These are phyloP conservation scores for Tetrapyrgos nigripes DNA, from an alignment of 1,284 basidiomycete genomes.

Conservation along the genomic window DNA sequence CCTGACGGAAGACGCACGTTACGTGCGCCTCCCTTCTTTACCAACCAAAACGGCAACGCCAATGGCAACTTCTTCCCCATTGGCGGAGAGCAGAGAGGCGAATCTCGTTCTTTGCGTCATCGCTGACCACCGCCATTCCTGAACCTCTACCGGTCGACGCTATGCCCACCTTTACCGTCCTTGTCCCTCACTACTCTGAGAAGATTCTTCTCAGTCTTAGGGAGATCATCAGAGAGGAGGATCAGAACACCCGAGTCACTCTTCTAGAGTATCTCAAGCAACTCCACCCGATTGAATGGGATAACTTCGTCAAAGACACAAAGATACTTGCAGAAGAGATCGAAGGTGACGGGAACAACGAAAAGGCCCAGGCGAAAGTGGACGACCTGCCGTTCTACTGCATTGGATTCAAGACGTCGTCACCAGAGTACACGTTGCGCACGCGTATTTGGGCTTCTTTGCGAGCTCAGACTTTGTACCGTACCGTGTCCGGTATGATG, in stretches of 20 bases:
- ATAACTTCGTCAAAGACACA: conserved; percentile 99
- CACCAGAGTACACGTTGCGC: conserved; percentile 97
- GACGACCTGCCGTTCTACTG: conserved; percentile 99
- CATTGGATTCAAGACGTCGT: conserved; percentile 99
- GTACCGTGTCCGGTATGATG: conserved; percentile 99
- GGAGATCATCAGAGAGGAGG: conserved; percentile 97
- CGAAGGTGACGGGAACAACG: conserved; percentile 62
- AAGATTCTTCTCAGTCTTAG: conserved; percentile 94
- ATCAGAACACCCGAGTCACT: conserved; percentile 95
- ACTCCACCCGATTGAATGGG: conserved; percentile 99
- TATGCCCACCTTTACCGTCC: conserved; percentile 97
- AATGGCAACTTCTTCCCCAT: conserved; percentile 90
- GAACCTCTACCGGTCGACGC: conserved; percentile 94
- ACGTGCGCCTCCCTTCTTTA: conserved; percentile 95
- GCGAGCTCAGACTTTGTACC: conserved; percentile 97
- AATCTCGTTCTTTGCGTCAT: conserved; percentile 97
- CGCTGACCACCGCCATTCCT: conserved; percentile 90
- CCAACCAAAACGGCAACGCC: conserved; percentile 79
- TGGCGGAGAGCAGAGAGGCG: conserved; percentile 95
- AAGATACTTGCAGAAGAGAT: conserved; percentile 98
- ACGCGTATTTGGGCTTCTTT: conserved; percentile 99
- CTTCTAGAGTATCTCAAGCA: conserved; percentile 98
- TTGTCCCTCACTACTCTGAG: conserved; percentile 96
- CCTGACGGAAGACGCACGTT: conserved; percentile 89
- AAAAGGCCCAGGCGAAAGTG: conserved; percentile 76